Evolutionary conservation across 805 yeast genomes (phyloP).

Genomic region (Kodamaea kakaduensis): DNA sequence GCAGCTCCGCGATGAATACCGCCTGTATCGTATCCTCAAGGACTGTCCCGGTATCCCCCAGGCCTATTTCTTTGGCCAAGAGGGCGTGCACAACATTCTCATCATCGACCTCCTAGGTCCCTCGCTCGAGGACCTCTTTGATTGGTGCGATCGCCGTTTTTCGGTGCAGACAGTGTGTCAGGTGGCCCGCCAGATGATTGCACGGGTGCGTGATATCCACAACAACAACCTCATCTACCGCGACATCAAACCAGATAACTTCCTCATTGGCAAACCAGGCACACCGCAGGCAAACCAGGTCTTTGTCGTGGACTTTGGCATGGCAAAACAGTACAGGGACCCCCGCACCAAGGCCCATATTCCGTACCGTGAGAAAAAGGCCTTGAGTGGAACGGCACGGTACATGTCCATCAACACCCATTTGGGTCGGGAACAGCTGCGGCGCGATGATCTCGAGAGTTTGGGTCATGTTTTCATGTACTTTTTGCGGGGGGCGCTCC

Average conservation of each 20-base stretch:
- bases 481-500: constrained; percentile 88
- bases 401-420: constrained; percentile 98
- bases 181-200: constrained; percentile 92
- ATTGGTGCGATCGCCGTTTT: constrained; percentile 96
- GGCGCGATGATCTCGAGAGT: constrained; percentile 95
- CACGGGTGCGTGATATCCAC: constrained; percentile 81
- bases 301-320: constrained; percentile 93
- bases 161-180: constrained; percentile 85
- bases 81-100: constrained; percentile 91
- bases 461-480: constrained; percentile 96
- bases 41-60: constrained; percentile 86
- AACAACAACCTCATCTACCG: constrained; percentile 88
- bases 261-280: constrained; percentile 85
- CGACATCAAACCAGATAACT: constrained; percentile 97
- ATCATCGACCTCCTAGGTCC: constrained; percentile 96
- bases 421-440: constrained; percentile 92
- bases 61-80: constrained; percentile 98
- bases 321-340: constrained; percentile 98
- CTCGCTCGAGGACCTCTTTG: constrained; percentile 90
- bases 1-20: constrained; percentile 91
- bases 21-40: constrained; percentile 84
- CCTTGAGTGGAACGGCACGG: constrained; percentile 96
- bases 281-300: constrained; percentile 80
- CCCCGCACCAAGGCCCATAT: constrained; percentile 94
- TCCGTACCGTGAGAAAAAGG: constrained; percentile 94